Evolutionary conservation across 768 basidiomycete genomes (phyloP), one percentile per base, ranked within the genome.

Genomic region (Botryobasidium botryosum): DNA sequence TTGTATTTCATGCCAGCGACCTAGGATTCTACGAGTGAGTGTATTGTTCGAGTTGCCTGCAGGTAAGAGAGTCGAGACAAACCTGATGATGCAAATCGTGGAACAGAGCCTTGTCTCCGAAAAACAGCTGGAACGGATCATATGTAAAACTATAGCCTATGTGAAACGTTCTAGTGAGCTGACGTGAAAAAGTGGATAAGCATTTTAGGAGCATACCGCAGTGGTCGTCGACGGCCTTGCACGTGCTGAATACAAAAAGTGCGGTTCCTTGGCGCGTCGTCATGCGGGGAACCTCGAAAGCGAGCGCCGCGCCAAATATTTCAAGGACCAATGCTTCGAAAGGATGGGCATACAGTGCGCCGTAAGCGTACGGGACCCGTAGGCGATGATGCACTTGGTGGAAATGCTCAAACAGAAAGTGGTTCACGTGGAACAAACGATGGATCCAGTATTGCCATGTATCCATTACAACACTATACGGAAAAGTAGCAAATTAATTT

Each of bases 381-480:
- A 99, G 75, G 6, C 87, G 71, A 59, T 99, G 94, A 61, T 99
- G 94, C 62, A 80, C 78, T 0, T 86, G 86, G 61, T 99, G 94
- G 51, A 96, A 68, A 43, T 84, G 76, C 52, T 76, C 82, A 66
- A 92, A 99, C 26, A 97, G 68, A 61, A 73, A 96, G 52, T 77
- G 82, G 67, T 85, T 86, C 54, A 73, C 63, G 64, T 96, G 94
- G 79, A 92, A 85, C 35, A 66, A 61, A 32, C 92, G 86, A 58
- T 99, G 94, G 17, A 87, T 67, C 64, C 90, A 90, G 62, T 96
- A 99, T 60, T 99, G 91, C 87, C 88, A 96, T 27, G 88, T 90
- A 64, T 99, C 94, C n/a, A n/a, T n/a, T n/a, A n/a, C n/a, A n/a
- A n/a, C n/a, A n/a, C n/a, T n/a, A n/a, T n/a, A n/a, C n/a, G n/a